phyloP scores from a whole-genome alignment of 2,329 filamentous ascomycete genomes.

The Beauveria scarabaeidicola region DNA sequence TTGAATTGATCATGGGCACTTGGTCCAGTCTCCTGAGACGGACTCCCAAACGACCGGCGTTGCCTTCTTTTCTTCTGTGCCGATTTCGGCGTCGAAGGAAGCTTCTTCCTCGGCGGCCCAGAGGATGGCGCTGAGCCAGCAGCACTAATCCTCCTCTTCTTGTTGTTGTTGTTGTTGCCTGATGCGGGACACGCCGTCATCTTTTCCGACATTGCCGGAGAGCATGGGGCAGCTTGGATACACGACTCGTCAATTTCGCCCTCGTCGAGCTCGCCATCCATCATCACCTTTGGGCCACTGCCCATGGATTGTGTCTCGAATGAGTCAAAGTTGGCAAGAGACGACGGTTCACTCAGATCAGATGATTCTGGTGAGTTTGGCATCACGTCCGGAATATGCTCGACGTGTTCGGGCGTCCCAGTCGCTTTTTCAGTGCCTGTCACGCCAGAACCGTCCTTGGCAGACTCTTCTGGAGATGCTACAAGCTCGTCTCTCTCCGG shows the following conservation, averaged over 20 bases:
- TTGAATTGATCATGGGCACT: constrained; percentile 7
- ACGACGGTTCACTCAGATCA: background rate
- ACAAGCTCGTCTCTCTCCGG: background rate
- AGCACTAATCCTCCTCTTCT: background rate
- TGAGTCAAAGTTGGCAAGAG: background rate
- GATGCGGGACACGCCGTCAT: background rate
- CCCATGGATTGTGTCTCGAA: background rate
- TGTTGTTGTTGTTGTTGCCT: background rate
- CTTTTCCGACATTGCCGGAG: background rate
- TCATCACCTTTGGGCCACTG: background rate
- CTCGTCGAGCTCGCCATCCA: background rate
- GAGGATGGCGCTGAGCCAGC: background rate
- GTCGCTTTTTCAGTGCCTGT: too few relatives aligned
- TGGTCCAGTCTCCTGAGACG: background rate
- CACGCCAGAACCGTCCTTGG: too few relatives aligned
- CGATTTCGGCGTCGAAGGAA: background rate
- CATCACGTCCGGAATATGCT: background rate
- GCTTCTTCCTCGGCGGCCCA: background rate
- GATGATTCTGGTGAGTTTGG: constrained; percentile 2
- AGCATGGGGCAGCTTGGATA: background rate
- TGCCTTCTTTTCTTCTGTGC: background rate
- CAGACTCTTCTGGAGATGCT: too few relatives aligned
- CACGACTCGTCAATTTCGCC: background rate
- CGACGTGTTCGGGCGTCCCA: background rate
- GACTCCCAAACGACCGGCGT: background rate